phyloP scores from a whole-genome alignment of 257 asterid species.

The Fraxinus quadrangulata region DNA sequence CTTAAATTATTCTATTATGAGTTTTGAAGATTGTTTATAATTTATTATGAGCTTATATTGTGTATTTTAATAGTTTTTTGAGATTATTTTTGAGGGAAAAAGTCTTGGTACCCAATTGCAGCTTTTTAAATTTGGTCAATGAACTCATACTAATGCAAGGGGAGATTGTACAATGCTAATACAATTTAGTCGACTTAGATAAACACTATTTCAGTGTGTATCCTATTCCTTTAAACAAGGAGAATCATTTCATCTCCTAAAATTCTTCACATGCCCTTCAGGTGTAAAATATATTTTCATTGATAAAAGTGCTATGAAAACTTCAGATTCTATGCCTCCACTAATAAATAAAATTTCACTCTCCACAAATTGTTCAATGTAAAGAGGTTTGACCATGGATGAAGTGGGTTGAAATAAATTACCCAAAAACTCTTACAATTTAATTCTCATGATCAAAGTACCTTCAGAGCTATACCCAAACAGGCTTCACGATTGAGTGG shows the following conservation, averaged over 20 bases:
- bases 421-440: slow-evolving; percentile 18
- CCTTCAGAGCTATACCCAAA: slow-evolving; percentile 91
- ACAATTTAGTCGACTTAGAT: neutral
- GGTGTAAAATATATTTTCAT: neutral
- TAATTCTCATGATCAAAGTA: slow-evolving; percentile 32
- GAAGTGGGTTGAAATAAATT: slow-evolving; percentile 15
- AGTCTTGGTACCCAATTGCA: too few species aligned
- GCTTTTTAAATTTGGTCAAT: too few species aligned
- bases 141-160: too few species aligned
- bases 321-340: neutral
- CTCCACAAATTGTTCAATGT: neutral
- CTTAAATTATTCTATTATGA: too few species aligned
- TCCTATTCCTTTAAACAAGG: neutral
- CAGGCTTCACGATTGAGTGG: slow-evolving; percentile 86
- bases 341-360: neutral
- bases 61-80: too few species aligned
- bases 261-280: neutral
- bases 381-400: neutral
- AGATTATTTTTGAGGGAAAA: too few species aligned
- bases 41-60: too few species aligned
- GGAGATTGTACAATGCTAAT: neutral
- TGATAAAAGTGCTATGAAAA: neutral
- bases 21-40: too few species aligned
- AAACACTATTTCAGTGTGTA: neutral
- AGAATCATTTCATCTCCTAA: neutral